A percentile compares a stretch with the other conserved stretches of the same genome.
These are phyloP conservation scores for Hypoxylon sp. DNA, from an alignment of 2,329 filamentous ascomycete species.

Conservation along the genomic window DNA sequence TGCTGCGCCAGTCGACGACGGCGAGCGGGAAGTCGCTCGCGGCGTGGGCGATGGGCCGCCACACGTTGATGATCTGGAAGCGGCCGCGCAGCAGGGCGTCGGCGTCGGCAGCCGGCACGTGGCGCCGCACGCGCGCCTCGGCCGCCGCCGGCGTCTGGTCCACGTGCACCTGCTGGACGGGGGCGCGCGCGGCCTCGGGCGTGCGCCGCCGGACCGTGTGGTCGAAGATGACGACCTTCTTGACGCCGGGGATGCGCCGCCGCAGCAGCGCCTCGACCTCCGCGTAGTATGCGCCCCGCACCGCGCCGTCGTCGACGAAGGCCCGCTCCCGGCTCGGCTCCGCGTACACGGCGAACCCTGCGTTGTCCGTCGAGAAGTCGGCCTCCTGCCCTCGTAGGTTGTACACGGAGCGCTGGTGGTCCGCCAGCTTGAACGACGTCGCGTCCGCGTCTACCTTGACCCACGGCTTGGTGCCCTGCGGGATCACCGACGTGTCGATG, in stretches of 20 bases:
- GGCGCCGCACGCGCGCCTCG: constrained; percentile 66
- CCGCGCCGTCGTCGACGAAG: constrained; percentile 63
- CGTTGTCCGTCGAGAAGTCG: constrained; percentile 63
- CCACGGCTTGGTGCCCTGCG: constrained; percentile 62
- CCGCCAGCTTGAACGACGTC: constrained; percentile 58
- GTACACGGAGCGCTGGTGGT: constrained; percentile 57
- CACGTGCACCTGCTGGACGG: constrained; percentile 75
- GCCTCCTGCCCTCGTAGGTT: constrained; percentile 61
- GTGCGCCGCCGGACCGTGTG: constrained; percentile 70
- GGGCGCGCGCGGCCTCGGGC: constrained; percentile 64
- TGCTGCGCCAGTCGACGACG: constrained; percentile 68
- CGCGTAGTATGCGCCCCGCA: constrained; percentile 65
- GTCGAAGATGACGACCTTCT: constrained; percentile 70
- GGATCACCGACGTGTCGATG: constrained; percentile 62
- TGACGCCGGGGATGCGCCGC: constrained; percentile 54
- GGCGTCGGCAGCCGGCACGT: constrained; percentile 62
- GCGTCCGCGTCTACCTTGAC: constrained; percentile 68
- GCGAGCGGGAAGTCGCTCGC: constrained; percentile 68
- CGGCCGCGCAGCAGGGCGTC: constrained; percentile 64
- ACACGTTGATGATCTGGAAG: constrained; percentile 75
- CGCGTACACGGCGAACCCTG: constrained; percentile 65
- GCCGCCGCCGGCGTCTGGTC: constrained; percentile 73
- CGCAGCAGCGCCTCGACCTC: constrained; percentile 67
- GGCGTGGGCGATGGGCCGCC: constrained; percentile 70
- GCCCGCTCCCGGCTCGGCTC: constrained; percentile 60